A percentile compares a stretch with the other conserved stretches of the same genome.
These are phyloP conservation scores for Lolium rigidum DNA, from an alignment of 176 grass and related monocot genomes.

Conservation along the genomic window DNA sequence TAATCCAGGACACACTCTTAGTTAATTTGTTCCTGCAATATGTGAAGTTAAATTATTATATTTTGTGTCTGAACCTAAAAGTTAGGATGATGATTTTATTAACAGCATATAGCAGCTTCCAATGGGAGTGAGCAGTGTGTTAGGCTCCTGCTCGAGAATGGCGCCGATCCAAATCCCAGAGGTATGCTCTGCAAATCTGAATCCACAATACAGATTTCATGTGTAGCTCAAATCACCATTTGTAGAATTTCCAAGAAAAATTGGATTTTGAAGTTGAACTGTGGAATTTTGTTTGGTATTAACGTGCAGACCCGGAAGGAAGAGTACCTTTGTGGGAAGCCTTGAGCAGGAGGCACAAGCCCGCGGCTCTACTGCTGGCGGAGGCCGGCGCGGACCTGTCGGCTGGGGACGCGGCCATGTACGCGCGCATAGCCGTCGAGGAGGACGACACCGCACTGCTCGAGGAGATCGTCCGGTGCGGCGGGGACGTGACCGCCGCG, in stretches of 20 bases:
- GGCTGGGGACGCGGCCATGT: slow-evolving; percentile 48
- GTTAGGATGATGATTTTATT: not conserved
- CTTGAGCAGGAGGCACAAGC: slow-evolving; percentile 45
- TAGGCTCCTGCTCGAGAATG: slow-evolving; percentile 60
- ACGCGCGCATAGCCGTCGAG: slow-evolving; percentile 56
- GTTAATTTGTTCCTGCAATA: not conserved
- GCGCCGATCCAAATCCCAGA: slow-evolving; percentile 64
- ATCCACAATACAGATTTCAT: not conserved
- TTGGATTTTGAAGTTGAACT: not conserved
- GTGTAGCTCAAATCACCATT: not conserved
- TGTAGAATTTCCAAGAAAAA: not conserved
- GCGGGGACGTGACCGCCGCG: slow-evolving; percentile 49
- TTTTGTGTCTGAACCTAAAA: not conserved
- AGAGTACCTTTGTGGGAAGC: slow-evolving; percentile 87
- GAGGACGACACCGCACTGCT: slow-evolving; percentile 55
- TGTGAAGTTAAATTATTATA: not conserved
- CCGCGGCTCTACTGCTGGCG: slow-evolving; percentile 48
- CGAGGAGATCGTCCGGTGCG: slow-evolving; percentile 53
- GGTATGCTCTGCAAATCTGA: slow-evolving; percentile 39
- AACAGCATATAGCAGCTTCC: slow-evolving; percentile 79
- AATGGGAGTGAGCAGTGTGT: slow-evolving; percentile 66
- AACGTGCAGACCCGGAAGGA: slow-evolving; percentile 58
- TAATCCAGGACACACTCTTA: not conserved
- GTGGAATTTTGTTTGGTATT: not conserved
- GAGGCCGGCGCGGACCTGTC: slow-evolving; percentile 58